Evolutionary conservation across 768 basidiomycete species (phyloP).

Genomic region (Chalciporus sphaerocephalus): DNA sequence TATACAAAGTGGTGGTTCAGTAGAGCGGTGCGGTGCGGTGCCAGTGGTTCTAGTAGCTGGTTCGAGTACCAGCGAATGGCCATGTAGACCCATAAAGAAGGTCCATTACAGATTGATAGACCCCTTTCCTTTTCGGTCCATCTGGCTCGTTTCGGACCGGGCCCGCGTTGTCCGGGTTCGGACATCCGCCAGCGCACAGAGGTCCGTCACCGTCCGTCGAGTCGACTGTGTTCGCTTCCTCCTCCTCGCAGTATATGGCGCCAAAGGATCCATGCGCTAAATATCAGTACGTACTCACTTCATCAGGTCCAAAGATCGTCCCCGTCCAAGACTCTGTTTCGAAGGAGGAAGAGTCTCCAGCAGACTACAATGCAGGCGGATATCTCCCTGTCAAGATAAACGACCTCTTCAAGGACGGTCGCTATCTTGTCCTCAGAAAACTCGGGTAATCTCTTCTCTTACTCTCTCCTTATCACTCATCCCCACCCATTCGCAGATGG

Average conservation of each 20-base stretch:
- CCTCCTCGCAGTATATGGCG: constrained; percentile 46
- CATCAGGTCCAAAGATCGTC: constrained; percentile 63
- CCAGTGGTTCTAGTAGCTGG: too few species aligned
- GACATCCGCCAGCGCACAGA: constrained; percentile 5
- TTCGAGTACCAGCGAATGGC: too few species aligned
- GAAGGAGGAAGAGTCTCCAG: constrained; percentile 81
- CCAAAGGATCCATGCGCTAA: constrained; percentile 63
- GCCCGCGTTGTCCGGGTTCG: constrained; percentile 21
- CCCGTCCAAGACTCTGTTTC: constrained; percentile 60
- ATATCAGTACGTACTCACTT: constrained; percentile 71
- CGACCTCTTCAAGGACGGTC: constrained; percentile 78
- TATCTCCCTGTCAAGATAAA: constrained; percentile 78
- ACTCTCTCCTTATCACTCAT: constrained; percentile 8
- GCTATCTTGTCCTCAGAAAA: constrained; percentile 86
- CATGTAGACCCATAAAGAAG: too few species aligned
- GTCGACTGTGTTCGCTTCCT: not conserved
- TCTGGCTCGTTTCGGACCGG: too few species aligned
- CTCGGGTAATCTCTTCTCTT: constrained; percentile 56
- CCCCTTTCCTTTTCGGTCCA: too few species aligned
- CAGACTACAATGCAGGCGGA: constrained; percentile 77
- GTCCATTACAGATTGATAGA: too few species aligned
- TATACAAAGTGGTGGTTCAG: too few species aligned
- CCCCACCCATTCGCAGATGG: constrained; percentile 52
- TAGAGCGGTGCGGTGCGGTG: too few species aligned
- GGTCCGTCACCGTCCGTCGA: not conserved